Evolutionary conservation across 352 stramenopile genomes (phyloP).

Genomic region (Phytopythium montanum): DNA sequence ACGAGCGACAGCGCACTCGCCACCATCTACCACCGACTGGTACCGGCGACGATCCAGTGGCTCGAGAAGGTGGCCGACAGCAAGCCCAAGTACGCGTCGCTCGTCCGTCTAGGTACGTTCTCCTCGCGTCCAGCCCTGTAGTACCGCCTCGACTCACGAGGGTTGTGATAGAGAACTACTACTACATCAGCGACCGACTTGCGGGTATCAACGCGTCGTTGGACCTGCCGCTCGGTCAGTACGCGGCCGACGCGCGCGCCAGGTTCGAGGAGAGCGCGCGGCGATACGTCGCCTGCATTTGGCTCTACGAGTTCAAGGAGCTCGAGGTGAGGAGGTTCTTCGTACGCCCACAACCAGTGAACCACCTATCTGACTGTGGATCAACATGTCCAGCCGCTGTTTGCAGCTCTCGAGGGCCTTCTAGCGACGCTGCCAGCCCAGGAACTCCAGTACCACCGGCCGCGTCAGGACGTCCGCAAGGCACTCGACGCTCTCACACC

Average conservation of each 20-base stretch:
- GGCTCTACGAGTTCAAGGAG: conserved; percentile 66
- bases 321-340: conserved; percentile 28
- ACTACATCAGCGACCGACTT: conserved; percentile 58
- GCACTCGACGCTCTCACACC: conserved; percentile 35
- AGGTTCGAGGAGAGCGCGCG: conserved; percentile 41
- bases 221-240: conserved; percentile 50
- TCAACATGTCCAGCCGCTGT: conserved; percentile 31
- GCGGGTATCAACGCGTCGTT: conserved; percentile 35
- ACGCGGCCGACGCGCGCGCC: conserved; percentile 34
- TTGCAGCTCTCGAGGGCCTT: conserved; percentile 47
- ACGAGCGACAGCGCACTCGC: conserved; percentile 50
- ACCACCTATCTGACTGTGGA: neutral
- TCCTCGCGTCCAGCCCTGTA: neutral
- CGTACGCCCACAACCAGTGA: neutral
- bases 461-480: conserved; percentile 54
- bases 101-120: conserved; percentile 50
- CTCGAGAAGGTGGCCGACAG: conserved; percentile 61
- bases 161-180: conserved; percentile 49
- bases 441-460: conserved; percentile 67
- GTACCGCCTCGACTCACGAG: too few relatives aligned
- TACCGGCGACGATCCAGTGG: conserved; percentile 63
- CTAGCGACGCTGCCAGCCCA: conserved; percentile 47
- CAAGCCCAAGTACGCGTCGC: conserved; percentile 62
- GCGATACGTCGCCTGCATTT: conserved; percentile 57
- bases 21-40: conserved; percentile 63